Evolutionary conservation across 345 rosid genomes (phyloP).

Genomic region (Heritiera fomes): DNA sequence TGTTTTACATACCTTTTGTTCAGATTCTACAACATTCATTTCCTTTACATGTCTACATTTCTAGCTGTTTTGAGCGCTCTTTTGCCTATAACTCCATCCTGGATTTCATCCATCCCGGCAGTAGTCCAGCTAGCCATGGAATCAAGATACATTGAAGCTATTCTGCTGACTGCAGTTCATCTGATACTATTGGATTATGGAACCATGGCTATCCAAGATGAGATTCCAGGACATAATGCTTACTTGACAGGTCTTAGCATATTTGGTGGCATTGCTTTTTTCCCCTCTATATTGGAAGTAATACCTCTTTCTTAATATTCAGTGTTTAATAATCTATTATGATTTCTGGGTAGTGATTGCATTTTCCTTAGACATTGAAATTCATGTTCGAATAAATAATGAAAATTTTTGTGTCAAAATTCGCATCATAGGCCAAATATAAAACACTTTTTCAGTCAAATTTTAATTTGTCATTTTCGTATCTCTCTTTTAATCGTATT

Average conservation of each 20-base stretch:
- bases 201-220: conserved; percentile 14
- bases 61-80: conserved; percentile 11
- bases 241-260: conserved; percentile 15
- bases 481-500: no score
- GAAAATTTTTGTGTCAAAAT: no score
- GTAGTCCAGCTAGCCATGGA: conserved; percentile 8
- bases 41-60: conserved; percentile 19
- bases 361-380: no score
- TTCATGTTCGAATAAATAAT: no score
- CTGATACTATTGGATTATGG: conserved; percentile 17
- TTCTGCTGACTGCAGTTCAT: conserved; percentile 12
- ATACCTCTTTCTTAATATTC: neutral
- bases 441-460: no score
- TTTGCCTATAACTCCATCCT: conserved; percentile 11
- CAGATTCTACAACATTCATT: conserved; percentile 19
- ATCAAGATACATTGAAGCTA: conserved; percentile 12
- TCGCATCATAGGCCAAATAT: no score
- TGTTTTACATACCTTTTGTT: conserved; percentile 21
- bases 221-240: conserved; percentile 19
- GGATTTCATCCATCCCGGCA: conserved; percentile 12
- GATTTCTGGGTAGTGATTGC: neutral
- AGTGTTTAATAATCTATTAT: neutral
- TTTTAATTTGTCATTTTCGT: no score
- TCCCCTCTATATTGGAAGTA: conserved; percentile 21
- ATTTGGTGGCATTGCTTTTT: conserved; percentile 20